Conservation (phyloP, 2,329 filamentous ascomycete species). For the Allantophomopsis lycopodina region DNA sequence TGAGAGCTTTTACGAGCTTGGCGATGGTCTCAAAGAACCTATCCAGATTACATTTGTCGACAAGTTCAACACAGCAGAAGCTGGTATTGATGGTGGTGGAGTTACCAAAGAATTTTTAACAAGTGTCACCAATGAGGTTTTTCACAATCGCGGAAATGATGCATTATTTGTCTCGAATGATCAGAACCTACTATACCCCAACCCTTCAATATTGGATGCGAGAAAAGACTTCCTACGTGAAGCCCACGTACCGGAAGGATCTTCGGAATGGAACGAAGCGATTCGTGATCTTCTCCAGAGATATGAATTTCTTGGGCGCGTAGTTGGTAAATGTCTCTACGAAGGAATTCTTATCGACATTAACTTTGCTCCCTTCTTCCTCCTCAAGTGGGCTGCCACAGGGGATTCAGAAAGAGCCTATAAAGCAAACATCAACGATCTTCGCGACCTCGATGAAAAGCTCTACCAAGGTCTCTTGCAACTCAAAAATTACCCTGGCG, state of each 20-base stretch:
- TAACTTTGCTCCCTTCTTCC: conserved; percentile 86
- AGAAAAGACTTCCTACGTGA: conserved; percentile 41
- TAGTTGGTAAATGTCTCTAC: conserved; percentile 94
- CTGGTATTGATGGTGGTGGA: conserved; percentile 91
- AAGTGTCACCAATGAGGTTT: conserved; percentile 75
- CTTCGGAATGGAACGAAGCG: conserved; percentile 38
- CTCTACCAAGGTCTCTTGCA: conserved; percentile 75
- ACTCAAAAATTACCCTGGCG: conserved; percentile 74
- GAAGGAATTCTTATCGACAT: conserved; percentile 93
- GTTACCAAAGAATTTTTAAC: conserved; percentile 96
- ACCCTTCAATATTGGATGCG: conserved; percentile 65
- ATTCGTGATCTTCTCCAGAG: conserved; percentile 51
- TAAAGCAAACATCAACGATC: conserved; percentile 85
- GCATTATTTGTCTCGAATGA: conserved; percentile 73
- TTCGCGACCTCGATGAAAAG: conserved; percentile 80
- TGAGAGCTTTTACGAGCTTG: conserved; percentile 66
- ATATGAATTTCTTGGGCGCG: conserved; percentile 84
- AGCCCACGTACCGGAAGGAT: conserved; percentile 34
- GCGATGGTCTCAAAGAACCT: conserved; percentile 77
- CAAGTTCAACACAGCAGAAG: conserved; percentile 72
- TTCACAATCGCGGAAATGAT: conserved; percentile 42
- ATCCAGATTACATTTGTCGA: conserved; percentile 97
- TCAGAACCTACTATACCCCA: conserved; percentile 78
- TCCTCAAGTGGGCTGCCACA: conserved; percentile 82
- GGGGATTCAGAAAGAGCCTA: conserved; percentile 58